Evolutionary conservation across 768 basidiomycete genomes (phyloP), one percentile per base, ranked within the genome.

Genomic region (Chalciporus pseudorubinellus): DNA sequence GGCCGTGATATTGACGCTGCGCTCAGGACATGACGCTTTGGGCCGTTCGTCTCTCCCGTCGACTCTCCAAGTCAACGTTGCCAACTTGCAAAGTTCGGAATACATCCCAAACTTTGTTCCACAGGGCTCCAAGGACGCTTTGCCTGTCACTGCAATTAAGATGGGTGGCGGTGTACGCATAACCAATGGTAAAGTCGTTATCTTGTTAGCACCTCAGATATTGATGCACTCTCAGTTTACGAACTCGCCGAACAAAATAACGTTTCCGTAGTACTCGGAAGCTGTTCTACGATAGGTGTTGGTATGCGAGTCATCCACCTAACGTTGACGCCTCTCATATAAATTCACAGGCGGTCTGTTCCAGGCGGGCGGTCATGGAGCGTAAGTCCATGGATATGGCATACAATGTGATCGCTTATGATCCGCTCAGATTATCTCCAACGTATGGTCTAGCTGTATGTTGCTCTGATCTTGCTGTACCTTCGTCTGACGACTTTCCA

Each of bases 361-460:
- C 2, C 68, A 71, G 43, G 80, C 77, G 18, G 79, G 76, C 1
- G 78, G 80, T 1, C 74, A 79, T 44, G 71, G 75, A 44, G 60
- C 68, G 36, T 62, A 13, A 51, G 56, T 44, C 34, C 34, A 11
- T 31, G 10, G 8, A 31, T 13, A 4, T 31, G 29, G 10, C 3
- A 4, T 31, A 31, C 29, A 11, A 11, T 13, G 29, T 13, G 10
- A 4, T 38, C 14, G 51, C 41, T 48, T 42, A 51, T 29, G 56
- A 31, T 31, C 13, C n/a, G 1, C 34, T n/a, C 34, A 36, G 34
- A 5, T 16, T 36, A n/a, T 36, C 34, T 16, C 34, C 34, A 3
- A 36, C 34, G n/a, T 36, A 36, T 16, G 34, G 34, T 36, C 16
- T 36, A n/a, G 16, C 34, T 36, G 34, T 36, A n/a, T 10, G 34